Percentiles rank a stretch among this genome's conserved stretches.
Evolutionary conservation across 75 land plant genomes (phyloP).

Genomic region (Gnetum montanum): DNA sequence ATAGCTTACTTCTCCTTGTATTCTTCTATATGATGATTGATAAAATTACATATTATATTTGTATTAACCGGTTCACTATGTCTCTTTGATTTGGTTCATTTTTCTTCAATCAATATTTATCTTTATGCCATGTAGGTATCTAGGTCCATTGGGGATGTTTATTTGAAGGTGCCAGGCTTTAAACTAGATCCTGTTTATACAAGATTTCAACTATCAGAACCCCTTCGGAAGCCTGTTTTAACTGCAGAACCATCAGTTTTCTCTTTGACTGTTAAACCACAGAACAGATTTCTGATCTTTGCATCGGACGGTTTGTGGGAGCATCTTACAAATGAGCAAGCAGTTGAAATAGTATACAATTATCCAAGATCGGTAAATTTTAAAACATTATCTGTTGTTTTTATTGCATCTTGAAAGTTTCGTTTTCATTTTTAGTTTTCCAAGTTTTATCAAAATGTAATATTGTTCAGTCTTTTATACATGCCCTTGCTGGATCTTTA

Average conservation of each 20-base stretch:
- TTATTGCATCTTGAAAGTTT: background rate
- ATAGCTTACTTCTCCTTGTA: too few relatives aligned
- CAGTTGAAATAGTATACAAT: constrained; percentile 70
- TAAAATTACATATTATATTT: too few relatives aligned
- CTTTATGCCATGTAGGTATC: constrained; percentile 62
- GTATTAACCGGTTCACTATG: too few relatives aligned
- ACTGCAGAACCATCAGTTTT: constrained; percentile 55
- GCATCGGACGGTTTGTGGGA: constrained; percentile 99
- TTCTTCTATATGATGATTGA: too few relatives aligned
- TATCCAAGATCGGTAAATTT: constrained; percentile 55
- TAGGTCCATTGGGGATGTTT: constrained; percentile 82
- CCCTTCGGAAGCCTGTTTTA: constrained; percentile 55
- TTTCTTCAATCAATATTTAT: too few relatives aligned
- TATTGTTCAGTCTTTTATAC: background rate
- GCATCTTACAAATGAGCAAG: constrained; percentile 71
- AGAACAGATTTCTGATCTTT: constrained; percentile 66
- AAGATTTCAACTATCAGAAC: constrained; percentile 65
- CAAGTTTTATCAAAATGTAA: too few relatives aligned
- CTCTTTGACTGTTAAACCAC: constrained; percentile 26
- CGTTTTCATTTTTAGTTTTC: too few relatives aligned
- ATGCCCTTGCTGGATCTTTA: background rate
- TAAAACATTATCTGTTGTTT: background rate
- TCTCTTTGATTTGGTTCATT: too few relatives aligned
- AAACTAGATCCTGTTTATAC: constrained; percentile 41
- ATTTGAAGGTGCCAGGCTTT: constrained; percentile 72